These are phyloP conservation scores for Trifolium repens DNA, from an alignment of 306 rosid species.

Conservation along the genomic window DNA sequence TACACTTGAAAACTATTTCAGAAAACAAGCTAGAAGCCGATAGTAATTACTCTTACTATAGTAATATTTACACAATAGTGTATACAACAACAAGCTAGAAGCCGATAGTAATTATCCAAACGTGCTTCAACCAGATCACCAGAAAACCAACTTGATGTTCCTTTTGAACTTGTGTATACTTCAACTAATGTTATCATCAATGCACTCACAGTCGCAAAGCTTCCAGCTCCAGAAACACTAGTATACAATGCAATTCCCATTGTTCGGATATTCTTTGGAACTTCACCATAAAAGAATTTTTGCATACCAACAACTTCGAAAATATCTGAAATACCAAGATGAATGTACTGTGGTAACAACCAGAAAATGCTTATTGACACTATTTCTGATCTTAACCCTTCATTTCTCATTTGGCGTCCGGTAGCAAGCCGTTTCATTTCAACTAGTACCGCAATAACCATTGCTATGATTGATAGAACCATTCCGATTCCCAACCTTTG, in stretches of 20 bases:
- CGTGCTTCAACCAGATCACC: conserved; percentile 83
- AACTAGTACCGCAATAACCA: conserved; percentile 77
- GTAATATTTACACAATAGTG: conserved; percentile 62
- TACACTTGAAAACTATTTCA: not conserved
- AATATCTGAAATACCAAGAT: conserved; percentile 83
- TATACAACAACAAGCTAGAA: conserved; percentile 65
- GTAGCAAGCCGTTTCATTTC: conserved; percentile 72
- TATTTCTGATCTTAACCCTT: conserved; percentile 43
- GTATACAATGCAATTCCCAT: conserved; percentile 80
- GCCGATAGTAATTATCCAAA: conserved; percentile 82
- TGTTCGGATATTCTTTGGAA: conserved; percentile 78
- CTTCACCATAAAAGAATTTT: conserved; percentile 87
- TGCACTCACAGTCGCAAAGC: conserved; percentile 91
- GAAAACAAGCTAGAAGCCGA: no score
- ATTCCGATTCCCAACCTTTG: conserved; percentile 98
- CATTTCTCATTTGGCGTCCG: conserved; percentile 44
- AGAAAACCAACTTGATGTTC: conserved; percentile 75
- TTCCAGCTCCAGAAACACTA: conserved; percentile 93
- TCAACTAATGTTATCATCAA: conserved; percentile 72
- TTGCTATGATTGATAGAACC: conserved; percentile 78
- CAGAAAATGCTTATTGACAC: conserved; percentile 79
- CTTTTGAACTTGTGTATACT: conserved; percentile 52
- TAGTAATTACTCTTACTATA: conserved; percentile 42
- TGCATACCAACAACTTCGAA: conserved; percentile 98
- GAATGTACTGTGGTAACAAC: conserved; percentile 87